Evolutionary conservation across 2,329 filamentous ascomycete genomes (phyloP).

Genomic region (Colletotrichum gigasporum): DNA sequence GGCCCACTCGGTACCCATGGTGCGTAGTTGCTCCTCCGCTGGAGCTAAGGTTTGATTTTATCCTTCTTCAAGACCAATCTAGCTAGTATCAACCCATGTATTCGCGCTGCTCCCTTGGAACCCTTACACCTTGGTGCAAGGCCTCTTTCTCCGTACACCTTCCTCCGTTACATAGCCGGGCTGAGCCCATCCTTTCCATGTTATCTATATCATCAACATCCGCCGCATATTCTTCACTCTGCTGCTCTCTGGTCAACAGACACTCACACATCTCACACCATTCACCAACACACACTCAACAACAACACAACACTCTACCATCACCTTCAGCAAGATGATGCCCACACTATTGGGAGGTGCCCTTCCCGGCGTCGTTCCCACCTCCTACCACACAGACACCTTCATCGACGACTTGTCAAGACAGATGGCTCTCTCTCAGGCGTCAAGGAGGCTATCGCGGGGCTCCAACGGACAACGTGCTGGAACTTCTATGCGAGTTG

Average conservation of each 20-base stretch:
- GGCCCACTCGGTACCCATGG: slow-evolving; percentile 48
- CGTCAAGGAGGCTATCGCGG: slow-evolving; percentile 58
- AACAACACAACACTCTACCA: neutral
- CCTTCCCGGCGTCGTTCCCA: slow-evolving; percentile 40
- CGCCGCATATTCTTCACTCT: neutral
- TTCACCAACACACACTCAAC: neutral
- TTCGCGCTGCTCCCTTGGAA: slow-evolving; percentile 42
- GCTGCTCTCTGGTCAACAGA: neutral
- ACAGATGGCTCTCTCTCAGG: slow-evolving; percentile 59
- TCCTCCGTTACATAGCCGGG: slow-evolving; percentile 39
- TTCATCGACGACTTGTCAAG: slow-evolving; percentile 62
- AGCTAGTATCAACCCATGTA: slow-evolving; percentile 43
- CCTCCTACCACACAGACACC: slow-evolving; percentile 49
- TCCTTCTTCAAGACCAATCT: slow-evolving; percentile 44
- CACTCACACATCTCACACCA: neutral
- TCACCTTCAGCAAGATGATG: slow-evolving; percentile 42
- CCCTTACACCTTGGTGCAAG: slow-evolving; percentile 32
- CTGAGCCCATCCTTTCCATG: slow-evolving; percentile 33
- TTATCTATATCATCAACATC: slow-evolving; percentile 24
- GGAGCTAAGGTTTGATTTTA: slow-evolving; percentile 44
- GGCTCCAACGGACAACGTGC: slow-evolving; percentile 59
- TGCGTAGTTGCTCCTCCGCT: slow-evolving; percentile 46
- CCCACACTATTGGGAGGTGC: slow-evolving; percentile 45
- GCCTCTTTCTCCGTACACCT: slow-evolving; percentile 30
- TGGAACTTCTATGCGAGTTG: slow-evolving; percentile 65